Evolutionary conservation across 306 rosid genomes (phyloP).

Genomic region (Herpetospermum pedunculosum): DNA sequence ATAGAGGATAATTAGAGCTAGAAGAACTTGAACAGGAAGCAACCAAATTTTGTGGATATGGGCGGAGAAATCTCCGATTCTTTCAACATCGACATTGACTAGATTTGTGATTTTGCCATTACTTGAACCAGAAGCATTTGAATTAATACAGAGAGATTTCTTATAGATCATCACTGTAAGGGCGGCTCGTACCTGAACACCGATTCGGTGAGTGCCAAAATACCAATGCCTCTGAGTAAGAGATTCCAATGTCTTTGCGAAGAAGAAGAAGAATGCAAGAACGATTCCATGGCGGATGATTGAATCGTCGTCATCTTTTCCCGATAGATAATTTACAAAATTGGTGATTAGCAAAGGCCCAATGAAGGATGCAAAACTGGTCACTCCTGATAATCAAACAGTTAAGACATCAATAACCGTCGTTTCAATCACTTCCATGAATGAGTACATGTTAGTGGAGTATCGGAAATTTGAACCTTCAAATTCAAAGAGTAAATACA

Average conservation of each 20-base stretch:
- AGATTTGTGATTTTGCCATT: slow-evolving; percentile 53
- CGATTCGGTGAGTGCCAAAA: slow-evolving; percentile 69
- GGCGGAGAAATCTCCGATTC: slow-evolving; percentile 77
- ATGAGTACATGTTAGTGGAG: too few species aligned
- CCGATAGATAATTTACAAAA: slow-evolving; percentile 55
- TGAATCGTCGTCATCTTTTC: slow-evolving; percentile 28
- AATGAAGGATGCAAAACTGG: slow-evolving; percentile 60
- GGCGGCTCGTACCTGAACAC: slow-evolving; percentile 59
- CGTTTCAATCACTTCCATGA: too few species aligned
- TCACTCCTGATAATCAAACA: slow-evolving; percentile 47
- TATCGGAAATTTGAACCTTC: too few species aligned
- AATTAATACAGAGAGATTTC: slow-evolving; percentile 29
- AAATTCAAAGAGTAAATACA: too few species aligned
- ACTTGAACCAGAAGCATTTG: slow-evolving; percentile 34
- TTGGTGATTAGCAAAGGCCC: slow-evolving; percentile 69
- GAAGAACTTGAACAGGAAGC: slow-evolving; percentile 67
- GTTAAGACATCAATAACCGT: too few species aligned
- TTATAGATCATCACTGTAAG: slow-evolving; percentile 44
- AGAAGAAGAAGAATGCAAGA: slow-evolving; percentile 68
- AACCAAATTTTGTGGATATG: slow-evolving; percentile 72
- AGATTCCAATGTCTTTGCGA: slow-evolving; percentile 67
- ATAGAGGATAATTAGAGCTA: slow-evolving; percentile 64
- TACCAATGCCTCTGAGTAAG: slow-evolving; percentile 80
- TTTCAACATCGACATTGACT: slow-evolving; percentile 66
- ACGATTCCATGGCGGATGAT: slow-evolving; percentile 39